Evolutionary conservation across 129 eudicot species (phyloP), one percentile per base, ranked within the genome.

Genomic region (Flaveria trinervia): DNA sequence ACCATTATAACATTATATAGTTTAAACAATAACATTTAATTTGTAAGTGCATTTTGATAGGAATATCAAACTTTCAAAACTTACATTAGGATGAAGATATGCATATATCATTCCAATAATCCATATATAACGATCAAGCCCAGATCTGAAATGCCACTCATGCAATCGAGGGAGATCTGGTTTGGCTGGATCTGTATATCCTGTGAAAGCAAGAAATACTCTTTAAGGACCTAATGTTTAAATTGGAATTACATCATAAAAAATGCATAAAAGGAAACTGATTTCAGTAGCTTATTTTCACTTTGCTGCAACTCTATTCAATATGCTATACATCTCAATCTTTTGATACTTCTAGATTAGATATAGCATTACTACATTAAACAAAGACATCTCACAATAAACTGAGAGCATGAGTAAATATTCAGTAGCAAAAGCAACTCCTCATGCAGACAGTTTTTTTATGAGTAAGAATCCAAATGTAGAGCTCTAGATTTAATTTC

Each of bases 61-160:
- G 71, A 62, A 14, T 5, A 16, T 14, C 43, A 2, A 25, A 66
- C 25, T 70, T 77, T 82, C 25, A 73, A 62, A 61, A n/a, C 77
- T 86, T 92, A 92, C 96, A 88, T 86, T 92, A 28, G 96, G 98
- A 81, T 90, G 96, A 85, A 83, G 86, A 76, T 90, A 92, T 60
- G 98, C 98, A 75, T 92, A 90, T 81, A 92, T 88, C 98, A 92
- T 92, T 72, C 98, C 98, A 68, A 92, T 83, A 75, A 92, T 90
- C 98, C 98, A 92, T 79, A 92, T 88, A 70, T 92, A 89, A 11
- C 97, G 96, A 84, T 92, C 97, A 79, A 92, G 96, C 70, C 97
- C 96, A 74, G 98, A 92, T 83, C 98, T 84, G 74, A 92, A 92
- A 74, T 92, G 96, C 98, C 98, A 92, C 81, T 92, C 98, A 49